Evolutionary conservation across 164 flowering plant species (phyloP).

Genomic region (Annona squamosa): DNA sequence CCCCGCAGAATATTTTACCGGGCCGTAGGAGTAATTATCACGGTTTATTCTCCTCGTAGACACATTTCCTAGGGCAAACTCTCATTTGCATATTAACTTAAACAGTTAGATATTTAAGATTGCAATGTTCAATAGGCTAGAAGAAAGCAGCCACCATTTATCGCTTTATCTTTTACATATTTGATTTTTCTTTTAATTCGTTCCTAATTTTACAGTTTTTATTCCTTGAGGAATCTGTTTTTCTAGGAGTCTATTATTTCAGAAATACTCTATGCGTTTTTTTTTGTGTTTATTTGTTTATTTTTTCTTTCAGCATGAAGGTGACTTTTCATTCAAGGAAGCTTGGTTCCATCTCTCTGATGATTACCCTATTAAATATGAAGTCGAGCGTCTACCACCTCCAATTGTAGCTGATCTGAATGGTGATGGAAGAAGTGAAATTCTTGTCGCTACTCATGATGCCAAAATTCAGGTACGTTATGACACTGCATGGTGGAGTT

Average conservation of each 20-base stretch:
- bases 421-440: constrained; percentile 86
- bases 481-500: neutral
- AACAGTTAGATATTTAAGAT: neutral
- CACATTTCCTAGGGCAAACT: too few species aligned
- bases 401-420: constrained; percentile 90
- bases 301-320: constrained; percentile 57
- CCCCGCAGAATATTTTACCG: too few species aligned
- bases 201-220: neutral
- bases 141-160: neutral
- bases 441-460: constrained; percentile 90
- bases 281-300: neutral
- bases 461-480: constrained; percentile 83
- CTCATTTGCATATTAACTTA: too few species aligned
- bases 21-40: too few species aligned
- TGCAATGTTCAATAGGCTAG: neutral
- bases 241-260: neutral
- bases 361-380: constrained; percentile 89
- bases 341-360: constrained; percentile 91
- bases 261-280: neutral
- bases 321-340: constrained; percentile 87
- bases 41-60: too few species aligned
- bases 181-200: too few species aligned
- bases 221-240: too few species aligned
- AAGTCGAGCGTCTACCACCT: constrained; percentile 92
- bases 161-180: neutral